Evolutionary conservation across 2,329 filamentous ascomycete genomes (phyloP), one percentile per base, ranked within the genome.

Genomic region (Rhynchosporium secalis): DNA sequence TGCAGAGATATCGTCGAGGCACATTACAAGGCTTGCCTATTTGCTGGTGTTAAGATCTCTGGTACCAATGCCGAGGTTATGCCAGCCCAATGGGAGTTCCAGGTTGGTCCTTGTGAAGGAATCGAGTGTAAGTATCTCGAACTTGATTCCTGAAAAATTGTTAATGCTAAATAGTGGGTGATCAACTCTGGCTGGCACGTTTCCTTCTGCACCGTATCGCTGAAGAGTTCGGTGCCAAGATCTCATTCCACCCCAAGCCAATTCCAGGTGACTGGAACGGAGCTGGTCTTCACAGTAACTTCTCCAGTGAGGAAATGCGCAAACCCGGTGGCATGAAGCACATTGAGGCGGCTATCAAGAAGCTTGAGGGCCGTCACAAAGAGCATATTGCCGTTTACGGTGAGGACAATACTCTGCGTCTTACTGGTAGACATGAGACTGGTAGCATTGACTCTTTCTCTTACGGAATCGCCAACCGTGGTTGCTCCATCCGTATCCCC

Each of bases 1-100:
- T 94, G 93, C 87, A 89, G 94, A 82, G 94, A 99, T 76, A 94
- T 99, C 67, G 93, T 99, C 71, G 94, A 98, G 82, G 89, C 91
- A 68, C 91, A 96, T 82, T 93, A 92, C 88, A 91, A 91, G 80
- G 88, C 89, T 69, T 76, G 85, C 83, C 76, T 98, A 78, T 96
- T 92, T 77, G 86, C 94, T 65, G 89, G 90, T 64, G 84, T 99
- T 79, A 88, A 93, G 78, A 98, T 99, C 79, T 96, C 93, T 31
- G 95, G 95, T 75, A 98, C 95, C 81, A 99, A 99, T 79, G 95
- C 95, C 69, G 95, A 99, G 85, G 95, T 99, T 75, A 96, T 97
- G 91, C 90, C 92, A 68, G 92, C 90, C 65, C 94, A 97, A 80
- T 98, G 94, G 94, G 94, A 98, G 78, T 97, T 91, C 87, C 94